These are phyloP conservation scores for Diophrys appendiculata DNA, from an alignment of 73 alveolate species.

Conservation along the genomic window DNA sequence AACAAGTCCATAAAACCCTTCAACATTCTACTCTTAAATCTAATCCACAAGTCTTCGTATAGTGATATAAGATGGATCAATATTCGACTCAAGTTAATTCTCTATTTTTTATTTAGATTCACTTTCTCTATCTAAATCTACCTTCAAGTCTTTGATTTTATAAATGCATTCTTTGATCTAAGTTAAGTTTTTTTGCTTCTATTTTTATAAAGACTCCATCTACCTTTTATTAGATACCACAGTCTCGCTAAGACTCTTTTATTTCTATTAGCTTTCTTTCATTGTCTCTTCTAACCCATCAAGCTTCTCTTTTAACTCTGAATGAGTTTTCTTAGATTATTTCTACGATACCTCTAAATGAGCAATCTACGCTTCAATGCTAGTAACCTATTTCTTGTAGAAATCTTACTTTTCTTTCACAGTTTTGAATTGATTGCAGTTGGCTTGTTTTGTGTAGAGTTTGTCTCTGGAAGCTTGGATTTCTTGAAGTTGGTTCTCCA, in stretches of 20 bases:
- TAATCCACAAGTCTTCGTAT: slow-evolving; percentile 16
- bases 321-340: too few relatives aligned
- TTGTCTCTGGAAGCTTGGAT: not conserved
- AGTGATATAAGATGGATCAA: slow-evolving; percentile 43
- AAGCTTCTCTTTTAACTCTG: too few relatives aligned
- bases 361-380: not conserved
- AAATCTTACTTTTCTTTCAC: not conserved
- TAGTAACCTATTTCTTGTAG: not conserved
- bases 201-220: not conserved
- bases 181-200: not conserved
- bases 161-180: not conserved
- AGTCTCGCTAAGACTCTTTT: not conserved
- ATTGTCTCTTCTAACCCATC: too few relatives aligned
- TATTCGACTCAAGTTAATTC: slow-evolving; percentile 17
- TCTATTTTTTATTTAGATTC: slow-evolving; percentile 19
- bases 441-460: not conserved
- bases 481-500: not conserved
- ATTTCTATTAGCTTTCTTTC: too few relatives aligned
- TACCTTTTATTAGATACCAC: not conserved
- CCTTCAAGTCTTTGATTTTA: not conserved
- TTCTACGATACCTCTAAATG: too few relatives aligned
- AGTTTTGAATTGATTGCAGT: not conserved
- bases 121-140: slow-evolving; percentile 7
- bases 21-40: slow-evolving; percentile 22
- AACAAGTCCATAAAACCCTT: slow-evolving; percentile 79